These are phyloP conservation scores for Aspergillus sp. DNA, from an alignment of 2,329 filamentous ascomycete genomes.

Conservation along the genomic window DNA sequence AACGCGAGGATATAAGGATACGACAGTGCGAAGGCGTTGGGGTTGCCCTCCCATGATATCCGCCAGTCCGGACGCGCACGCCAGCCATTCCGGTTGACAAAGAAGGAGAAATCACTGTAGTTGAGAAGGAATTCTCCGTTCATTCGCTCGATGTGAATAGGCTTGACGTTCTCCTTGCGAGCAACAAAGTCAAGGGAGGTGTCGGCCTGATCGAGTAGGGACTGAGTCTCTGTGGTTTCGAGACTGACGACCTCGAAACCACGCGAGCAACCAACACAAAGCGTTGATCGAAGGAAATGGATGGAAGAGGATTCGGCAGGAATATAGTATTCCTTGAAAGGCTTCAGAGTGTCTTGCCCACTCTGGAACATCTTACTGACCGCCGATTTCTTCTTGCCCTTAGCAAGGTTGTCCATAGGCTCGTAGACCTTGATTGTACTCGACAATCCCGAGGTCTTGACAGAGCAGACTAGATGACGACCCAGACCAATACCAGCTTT, in stretches of 20 bases:
- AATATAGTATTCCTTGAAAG: conserved; percentile 98
- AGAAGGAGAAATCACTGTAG: conserved; percentile 98
- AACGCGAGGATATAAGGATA: conserved; percentile 97
- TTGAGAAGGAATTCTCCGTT: conserved; percentile 97
- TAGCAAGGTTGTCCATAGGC: conserved; percentile 89
- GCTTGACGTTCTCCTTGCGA: conserved; percentile 86
- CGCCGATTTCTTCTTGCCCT: conserved; percentile 92
- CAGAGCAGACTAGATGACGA: conserved; percentile 90
- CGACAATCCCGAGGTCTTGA: conserved; percentile 88
- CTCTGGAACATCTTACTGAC: conserved; percentile 93
- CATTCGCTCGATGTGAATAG: conserved; percentile 94
- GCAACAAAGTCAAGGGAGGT: conserved; percentile 97
- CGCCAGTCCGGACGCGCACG: conserved; percentile 92
- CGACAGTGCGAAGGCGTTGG: conserved; percentile 87
- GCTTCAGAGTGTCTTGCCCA: conserved; percentile 90
- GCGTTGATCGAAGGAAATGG: conserved; percentile 93
- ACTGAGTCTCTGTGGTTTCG: conserved; percentile 97
- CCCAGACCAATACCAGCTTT: conserved; percentile 94
- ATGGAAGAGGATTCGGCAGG: conserved; percentile 97
- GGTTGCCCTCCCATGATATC: conserved; percentile 95
- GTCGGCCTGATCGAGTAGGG: conserved; percentile 92
- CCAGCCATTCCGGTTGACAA: conserved; percentile 98
- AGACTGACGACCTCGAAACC: conserved; percentile 97
- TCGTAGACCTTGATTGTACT: conserved; percentile 99
- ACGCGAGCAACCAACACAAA: conserved; percentile 91